phyloP scores from a whole-genome alignment of 2,329 filamentous ascomycete genomes.

The Fusarium lyarnte region DNA sequence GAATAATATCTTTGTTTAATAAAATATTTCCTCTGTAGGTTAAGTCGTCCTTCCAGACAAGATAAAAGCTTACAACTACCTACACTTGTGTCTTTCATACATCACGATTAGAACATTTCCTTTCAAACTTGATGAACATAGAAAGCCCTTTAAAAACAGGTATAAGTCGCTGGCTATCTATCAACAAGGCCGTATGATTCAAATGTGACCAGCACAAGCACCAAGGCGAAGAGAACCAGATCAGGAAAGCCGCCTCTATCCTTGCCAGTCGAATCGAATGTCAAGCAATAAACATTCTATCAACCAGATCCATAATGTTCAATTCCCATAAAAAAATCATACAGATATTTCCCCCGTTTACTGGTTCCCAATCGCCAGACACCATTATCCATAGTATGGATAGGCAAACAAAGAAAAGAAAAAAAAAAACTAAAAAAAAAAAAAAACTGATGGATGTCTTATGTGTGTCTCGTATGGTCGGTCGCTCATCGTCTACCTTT shows the following conservation, averaged over 20 bases:
- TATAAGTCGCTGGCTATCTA: conserved; percentile 26
- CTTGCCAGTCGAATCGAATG: conserved; percentile 17
- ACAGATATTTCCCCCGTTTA: conserved; percentile 23
- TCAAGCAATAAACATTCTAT: conserved; percentile 6
- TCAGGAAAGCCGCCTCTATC: conserved; percentile 5
- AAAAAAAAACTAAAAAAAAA: conserved; percentile 1
- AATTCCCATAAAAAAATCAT: conserved; percentile 16
- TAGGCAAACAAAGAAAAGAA: conserved; percentile 11
- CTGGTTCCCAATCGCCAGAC: conserved; percentile 37
- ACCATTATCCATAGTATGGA: conserved; percentile 31
- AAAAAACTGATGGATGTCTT: not conserved
- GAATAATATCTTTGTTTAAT: no score
- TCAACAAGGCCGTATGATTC: conserved; percentile 19
- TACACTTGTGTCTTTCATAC: not conserved
- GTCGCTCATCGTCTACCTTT: not conserved
- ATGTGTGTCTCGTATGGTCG: conserved; percentile 2
- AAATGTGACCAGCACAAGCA: conserved; percentile 39
- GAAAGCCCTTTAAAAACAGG: not conserved
- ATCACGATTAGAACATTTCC: not conserved
- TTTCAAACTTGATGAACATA: not conserved
- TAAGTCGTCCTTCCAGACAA: not conserved
- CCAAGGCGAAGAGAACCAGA: conserved; percentile 1
- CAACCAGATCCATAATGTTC: conserved; percentile 7
- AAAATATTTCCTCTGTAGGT: no score
- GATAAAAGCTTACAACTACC: not conserved